Evolutionary conservation across 306 rosid species (phyloP).

Genomic region (Senna siamea): DNA sequence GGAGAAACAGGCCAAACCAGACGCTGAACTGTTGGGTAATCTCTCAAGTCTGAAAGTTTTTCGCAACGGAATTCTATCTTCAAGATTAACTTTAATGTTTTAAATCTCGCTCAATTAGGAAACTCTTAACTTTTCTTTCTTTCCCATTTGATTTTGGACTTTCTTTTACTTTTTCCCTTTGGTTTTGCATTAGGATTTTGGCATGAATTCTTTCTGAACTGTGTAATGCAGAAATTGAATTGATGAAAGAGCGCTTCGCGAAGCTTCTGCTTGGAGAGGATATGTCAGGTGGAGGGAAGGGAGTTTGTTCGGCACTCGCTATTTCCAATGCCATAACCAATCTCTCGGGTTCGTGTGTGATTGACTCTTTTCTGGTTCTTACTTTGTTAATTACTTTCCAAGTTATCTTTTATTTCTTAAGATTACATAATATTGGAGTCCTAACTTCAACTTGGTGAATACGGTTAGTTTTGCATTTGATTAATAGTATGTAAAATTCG

Average conservation of each 20-base stretch:
- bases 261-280: conserved; percentile 61
- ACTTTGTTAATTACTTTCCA: background rate
- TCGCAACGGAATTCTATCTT: too few relatives aligned
- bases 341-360: conserved; percentile 47
- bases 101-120: too few relatives aligned
- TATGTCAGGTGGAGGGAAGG: conserved; percentile 61
- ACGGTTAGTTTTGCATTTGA: too few relatives aligned
- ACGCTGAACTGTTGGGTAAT: conserved; percentile 42
- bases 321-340: conserved; percentile 57
- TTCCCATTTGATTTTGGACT: too few relatives aligned
- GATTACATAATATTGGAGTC: too few relatives aligned
- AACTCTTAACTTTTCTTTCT: background rate
- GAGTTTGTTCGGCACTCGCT: conserved; percentile 57
- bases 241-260: conserved; percentile 60
- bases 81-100: too few relatives aligned
- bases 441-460: too few relatives aligned
- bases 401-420: background rate
- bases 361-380: too few relatives aligned
- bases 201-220: background rate
- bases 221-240: conserved; percentile 43
- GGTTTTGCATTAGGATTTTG: background rate
- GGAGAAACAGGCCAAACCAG: too few relatives aligned
- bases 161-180: background rate
- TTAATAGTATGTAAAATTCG: background rate
- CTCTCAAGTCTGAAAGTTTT: too few relatives aligned